Base-by-base conservation (phyloP, 495 filamentous ascomycete species). In the Talaromyces adpressus region DNA sequence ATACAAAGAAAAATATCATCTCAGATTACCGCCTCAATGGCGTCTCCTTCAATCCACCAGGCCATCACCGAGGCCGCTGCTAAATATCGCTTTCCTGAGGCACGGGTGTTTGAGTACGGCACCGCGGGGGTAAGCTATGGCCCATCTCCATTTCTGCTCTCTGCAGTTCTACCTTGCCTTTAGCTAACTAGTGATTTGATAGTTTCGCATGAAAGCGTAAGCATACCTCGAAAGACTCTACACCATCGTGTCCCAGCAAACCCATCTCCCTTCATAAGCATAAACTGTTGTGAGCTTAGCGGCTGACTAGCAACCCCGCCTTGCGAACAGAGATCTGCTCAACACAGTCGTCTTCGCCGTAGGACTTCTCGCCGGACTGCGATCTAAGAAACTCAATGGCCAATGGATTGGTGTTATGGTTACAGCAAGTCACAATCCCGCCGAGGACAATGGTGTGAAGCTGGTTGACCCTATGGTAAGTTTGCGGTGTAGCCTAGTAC, bases 341-440 rank as follows among this genome's bases (percentile, higher is more conserved):
- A 92, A 96, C 76, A 93, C 89, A 16, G 90, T 98, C 54, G 84
- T 96, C 67, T 97, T 92, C 73, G 85, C 93, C 52, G 92, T 96
- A 49, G 94, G 93, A 53, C 82, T 98, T 62, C 84, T 97, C 34
- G 91, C 95, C 47, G 86, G 90, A 56, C 83, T 98, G n/a, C 90
- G 94, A 41, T 97, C 91, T 47, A 91, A 90, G 71, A 93, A 92
- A 72, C 83, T 93, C 58, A 87, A 87, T 70, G 88, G 91, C 64
- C 89, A 93, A 79, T 89, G 90, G 68, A 95, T 99, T 72, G 94
- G 94, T 72, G 85, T 99, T 59, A 98, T 99, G 94, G 92, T 99
- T 73, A 99, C 94, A 66, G 94, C 94, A 36, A 96, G 91, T 68
- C 94, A 99, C 84, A 99, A 99, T 77, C 91, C 91, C 41, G 91